These are phyloP conservation scores for Lactarius tabidus DNA, from an alignment of 768 basidiomycete genomes.

Conservation along the genomic window DNA sequence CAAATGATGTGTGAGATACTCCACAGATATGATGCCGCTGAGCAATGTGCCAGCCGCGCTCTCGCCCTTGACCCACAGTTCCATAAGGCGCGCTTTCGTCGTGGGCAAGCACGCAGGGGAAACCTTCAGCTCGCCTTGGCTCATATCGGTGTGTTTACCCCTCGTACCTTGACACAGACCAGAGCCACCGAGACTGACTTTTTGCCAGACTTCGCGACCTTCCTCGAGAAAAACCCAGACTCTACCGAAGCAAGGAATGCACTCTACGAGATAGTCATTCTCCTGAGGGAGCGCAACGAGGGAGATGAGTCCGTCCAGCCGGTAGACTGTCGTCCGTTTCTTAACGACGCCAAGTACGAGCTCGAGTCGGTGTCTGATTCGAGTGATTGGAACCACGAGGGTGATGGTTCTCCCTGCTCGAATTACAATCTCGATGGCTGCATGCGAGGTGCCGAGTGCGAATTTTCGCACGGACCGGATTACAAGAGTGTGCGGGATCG, in stretches of 20 bases:
- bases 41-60: neutral
- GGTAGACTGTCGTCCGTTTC: slow-evolving; percentile 23
- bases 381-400: slow-evolving; percentile 49
- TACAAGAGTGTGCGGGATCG: slow-evolving; percentile 51
- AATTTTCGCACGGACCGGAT: slow-evolving; percentile 52
- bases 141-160: slow-evolving; percentile 24
- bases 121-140: slow-evolving; percentile 27
- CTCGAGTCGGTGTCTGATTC: slow-evolving; percentile 47
- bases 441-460: slow-evolving; percentile 38
- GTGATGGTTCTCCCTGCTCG: slow-evolving; percentile 50
- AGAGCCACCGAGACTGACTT: neutral
- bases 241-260: slow-evolving; percentile 26
- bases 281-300: neutral
- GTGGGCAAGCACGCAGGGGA: slow-evolving; percentile 35
- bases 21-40: neutral
- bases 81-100: slow-evolving; percentile 35
- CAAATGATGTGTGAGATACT: neutral
- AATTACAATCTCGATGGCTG: slow-evolving; percentile 57
- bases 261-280: slow-evolving; percentile 19
- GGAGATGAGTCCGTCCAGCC: slow-evolving; percentile 9
- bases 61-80: slow-evolving; percentile 30
- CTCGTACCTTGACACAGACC: neutral
- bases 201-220: slow-evolving; percentile 31
- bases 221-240: slow-evolving; percentile 31
- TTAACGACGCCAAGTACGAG: slow-evolving; percentile 34